These are phyloP conservation scores for Quercus cerris DNA, from an alignment of 306 rosid species.

Conservation along the genomic window DNA sequence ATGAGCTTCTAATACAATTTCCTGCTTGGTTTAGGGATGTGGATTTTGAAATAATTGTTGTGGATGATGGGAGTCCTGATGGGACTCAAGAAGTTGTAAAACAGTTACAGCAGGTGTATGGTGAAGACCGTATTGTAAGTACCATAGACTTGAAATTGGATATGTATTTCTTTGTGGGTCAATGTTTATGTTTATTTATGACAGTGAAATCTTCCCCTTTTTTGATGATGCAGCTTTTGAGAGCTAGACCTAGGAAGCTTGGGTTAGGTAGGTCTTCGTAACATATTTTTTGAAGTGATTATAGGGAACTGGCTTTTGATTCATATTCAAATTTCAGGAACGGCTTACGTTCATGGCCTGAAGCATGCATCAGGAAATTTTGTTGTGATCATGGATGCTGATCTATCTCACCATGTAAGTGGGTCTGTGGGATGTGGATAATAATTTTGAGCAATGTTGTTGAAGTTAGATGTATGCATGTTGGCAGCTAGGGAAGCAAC, in stretches of 20 bases:
- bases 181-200: neutral
- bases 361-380: constrained; percentile 95
- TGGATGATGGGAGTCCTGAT: constrained; percentile 98
- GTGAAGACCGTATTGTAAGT: constrained; percentile 87
- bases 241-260: constrained; percentile 88
- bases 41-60: constrained; percentile 84
- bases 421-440: neutral
- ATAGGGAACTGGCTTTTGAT: constrained; percentile 23
- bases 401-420: constrained; percentile 91
- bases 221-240: constrained; percentile 57
- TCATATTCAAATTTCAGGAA: constrained; percentile 55
- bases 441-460: constrained; percentile 16
- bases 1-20: neutral
- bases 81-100: constrained; percentile 86
- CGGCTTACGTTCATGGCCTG: constrained; percentile 91
- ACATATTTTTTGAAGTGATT: neutral
- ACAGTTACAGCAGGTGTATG: constrained; percentile 81
- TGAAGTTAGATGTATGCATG: neutral
- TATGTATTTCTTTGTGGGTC: neutral
- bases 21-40: constrained; percentile 49
- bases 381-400: constrained; percentile 95
- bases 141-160: neutral
- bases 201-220: neutral
- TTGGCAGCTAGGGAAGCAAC: neutral
- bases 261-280: constrained; percentile 66